phyloP scores from a whole-genome alignment of 345 rosid species.

The Ceriops zippeliana region DNA sequence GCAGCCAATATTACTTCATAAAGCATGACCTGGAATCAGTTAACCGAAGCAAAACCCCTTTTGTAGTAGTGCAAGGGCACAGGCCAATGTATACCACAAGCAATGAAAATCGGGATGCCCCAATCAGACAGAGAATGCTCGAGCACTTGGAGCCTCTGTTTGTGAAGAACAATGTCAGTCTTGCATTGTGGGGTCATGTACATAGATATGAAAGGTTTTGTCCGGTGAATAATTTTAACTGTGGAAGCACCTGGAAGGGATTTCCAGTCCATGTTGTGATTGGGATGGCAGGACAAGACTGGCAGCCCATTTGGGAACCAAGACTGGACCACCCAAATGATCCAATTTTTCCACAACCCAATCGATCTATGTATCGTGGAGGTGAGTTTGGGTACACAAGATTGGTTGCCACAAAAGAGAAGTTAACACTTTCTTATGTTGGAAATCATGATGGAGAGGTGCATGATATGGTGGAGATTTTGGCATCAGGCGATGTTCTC shows the following conservation, averaged over 20 bases:
- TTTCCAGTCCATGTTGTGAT: conserved; percentile 82
- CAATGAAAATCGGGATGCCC: conserved; percentile 48
- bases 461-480: conserved; percentile 78
- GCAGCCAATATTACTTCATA: conserved; percentile 63
- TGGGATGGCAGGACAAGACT: conserved; percentile 95
- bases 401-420: conserved; percentile 72
- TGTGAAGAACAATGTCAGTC: conserved; percentile 61
- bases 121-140: conserved; percentile 54
- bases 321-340: conserved; percentile 54
- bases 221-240: conserved; percentile 71
- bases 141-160: conserved; percentile 84
- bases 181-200: conserved; percentile 95
- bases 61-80: conserved; percentile 79
- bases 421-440: conserved; percentile 60
- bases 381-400: conserved; percentile 92
- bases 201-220: conserved; percentile 92
- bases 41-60: conserved; percentile 70
- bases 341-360: conserved; percentile 79
- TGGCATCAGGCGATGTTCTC: conserved; percentile 64
- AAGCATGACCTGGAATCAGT: conserved; percentile 77
- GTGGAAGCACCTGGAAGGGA: conserved; percentile 59
- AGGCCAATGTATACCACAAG: conserved; percentile 96
- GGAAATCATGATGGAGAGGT: conserved; percentile 90
- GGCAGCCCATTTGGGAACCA: conserved; percentile 87
- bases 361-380: conserved; percentile 70